A percentile compares a stretch with the other conserved stretches of the same genome.
Evolutionary conservation across 1,284 basidiomycete species (phyloP).

Genomic region (Papiliotrema nemorosa): DNA sequence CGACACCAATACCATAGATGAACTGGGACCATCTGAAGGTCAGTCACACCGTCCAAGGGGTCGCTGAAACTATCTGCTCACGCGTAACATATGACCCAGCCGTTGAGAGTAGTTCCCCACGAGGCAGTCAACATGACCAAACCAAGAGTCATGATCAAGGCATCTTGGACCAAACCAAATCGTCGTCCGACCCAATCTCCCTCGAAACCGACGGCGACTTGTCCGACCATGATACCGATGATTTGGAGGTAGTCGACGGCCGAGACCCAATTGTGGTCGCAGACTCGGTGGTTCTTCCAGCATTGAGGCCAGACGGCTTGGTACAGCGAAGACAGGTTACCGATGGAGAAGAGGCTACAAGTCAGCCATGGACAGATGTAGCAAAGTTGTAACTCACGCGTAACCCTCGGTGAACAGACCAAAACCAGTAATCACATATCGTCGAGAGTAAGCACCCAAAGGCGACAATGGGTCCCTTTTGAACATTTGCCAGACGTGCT

Average conservation of each 20-base stretch:
- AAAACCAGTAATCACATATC: constrained; percentile 55
- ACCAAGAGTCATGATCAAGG: constrained; percentile 51
- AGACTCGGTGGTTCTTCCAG: constrained; percentile 51
- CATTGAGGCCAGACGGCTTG: constrained; percentile 54
- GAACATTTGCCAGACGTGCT: constrained; percentile 52
- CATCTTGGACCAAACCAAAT: constrained; percentile 53
- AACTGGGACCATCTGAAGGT: constrained; percentile 45
- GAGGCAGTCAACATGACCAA: constrained; percentile 56
- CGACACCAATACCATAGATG: constrained; percentile 54
- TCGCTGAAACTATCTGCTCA: constrained; percentile 1
- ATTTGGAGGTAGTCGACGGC: constrained; percentile 53
- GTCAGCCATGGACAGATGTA: not conserved
- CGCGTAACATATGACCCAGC: constrained; percentile 58
- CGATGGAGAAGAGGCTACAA: constrained; percentile 55
- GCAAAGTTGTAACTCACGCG: constrained; percentile 21
- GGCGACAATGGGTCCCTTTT: constrained; percentile 53
- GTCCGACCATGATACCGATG: constrained; percentile 56
- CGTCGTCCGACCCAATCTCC: constrained; percentile 57
- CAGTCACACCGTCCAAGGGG: not conserved
- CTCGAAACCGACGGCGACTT: constrained; percentile 56
- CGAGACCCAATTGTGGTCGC: constrained; percentile 51
- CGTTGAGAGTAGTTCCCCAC: constrained; percentile 54
- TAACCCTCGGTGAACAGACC: constrained; percentile 56
- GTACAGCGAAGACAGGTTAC: constrained; percentile 54
- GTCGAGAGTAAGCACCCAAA: constrained; percentile 50